A percentile compares a stretch with the other conserved stretches of the same genome.
Conservation (phyloP, 495 filamentous ascomycete genomes). For the Halenospora varia region DNA sequence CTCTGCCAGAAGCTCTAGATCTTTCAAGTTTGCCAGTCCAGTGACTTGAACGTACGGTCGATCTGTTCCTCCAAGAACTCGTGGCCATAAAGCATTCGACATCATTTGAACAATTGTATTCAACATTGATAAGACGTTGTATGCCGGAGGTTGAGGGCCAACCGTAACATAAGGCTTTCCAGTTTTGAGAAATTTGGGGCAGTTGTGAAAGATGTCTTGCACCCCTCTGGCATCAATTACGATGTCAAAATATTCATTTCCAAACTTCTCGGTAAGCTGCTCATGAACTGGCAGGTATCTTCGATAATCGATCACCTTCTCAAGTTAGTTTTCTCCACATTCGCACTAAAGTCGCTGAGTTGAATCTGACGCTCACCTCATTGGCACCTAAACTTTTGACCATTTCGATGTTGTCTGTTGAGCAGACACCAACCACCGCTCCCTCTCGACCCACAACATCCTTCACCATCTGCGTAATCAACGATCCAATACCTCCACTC, state of each 20-base stretch:
- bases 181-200: conserved; percentile 27
- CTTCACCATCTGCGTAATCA: conserved; percentile 35
- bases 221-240: conserved; percentile 34
- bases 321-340: neutral
- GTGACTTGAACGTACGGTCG: conserved; percentile 26
- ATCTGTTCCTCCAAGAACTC: conserved; percentile 27
- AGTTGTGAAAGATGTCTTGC: conserved; percentile 29
- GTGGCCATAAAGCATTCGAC: conserved; percentile 29
- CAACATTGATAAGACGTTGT: conserved; percentile 22
- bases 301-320: conserved; percentile 2
- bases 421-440: conserved; percentile 36
- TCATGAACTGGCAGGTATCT: neutral
- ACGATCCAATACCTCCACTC: conserved; percentile 36
- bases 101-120: conserved; percentile 22
- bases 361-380: conserved; percentile 5
- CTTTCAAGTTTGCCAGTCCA: conserved; percentile 24
- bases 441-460: conserved; percentile 30
- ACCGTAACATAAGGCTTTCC: conserved; percentile 31
- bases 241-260: conserved; percentile 25
- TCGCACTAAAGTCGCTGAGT: too few relatives aligned
- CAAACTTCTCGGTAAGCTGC: neutral
- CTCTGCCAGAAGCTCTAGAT: conserved; percentile 26
- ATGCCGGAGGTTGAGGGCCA: conserved; percentile 23
- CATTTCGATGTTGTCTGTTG: conserved; percentile 27
- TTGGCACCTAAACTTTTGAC: conserved; percentile 33